Percentiles rank a stretch among this genome's conserved stretches.
Evolutionary conservation across 495 filamentous ascomycete genomes (phyloP).

Genomic region (Sporormia fimetaria): DNA sequence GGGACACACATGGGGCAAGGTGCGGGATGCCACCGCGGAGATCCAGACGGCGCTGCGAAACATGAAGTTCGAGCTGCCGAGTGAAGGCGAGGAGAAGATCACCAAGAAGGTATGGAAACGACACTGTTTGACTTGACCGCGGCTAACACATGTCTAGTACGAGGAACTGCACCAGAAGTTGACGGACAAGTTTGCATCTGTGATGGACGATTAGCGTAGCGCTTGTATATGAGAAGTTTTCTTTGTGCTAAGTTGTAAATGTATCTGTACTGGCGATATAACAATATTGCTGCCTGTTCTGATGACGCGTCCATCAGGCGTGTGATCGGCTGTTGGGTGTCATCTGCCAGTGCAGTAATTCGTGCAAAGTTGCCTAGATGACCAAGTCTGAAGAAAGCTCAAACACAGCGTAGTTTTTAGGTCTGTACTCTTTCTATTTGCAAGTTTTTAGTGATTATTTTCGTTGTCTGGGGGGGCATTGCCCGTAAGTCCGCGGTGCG

Average conservation of each 20-base stretch:
- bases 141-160: slow-evolving; percentile 46
- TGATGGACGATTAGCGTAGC: slow-evolving; percentile 70
- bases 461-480: too few species aligned
- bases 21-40: slow-evolving; percentile 78
- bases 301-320: too few species aligned
- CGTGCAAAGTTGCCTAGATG: too few species aligned
- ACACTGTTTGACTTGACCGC: neutral
- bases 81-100: slow-evolving; percentile 60
- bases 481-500: too few species aligned
- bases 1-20: slow-evolving; percentile 81
- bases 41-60: slow-evolving; percentile 69
- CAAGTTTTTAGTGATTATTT: too few species aligned
- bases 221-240: slow-evolving; percentile 7
- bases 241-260: slow-evolving; percentile 1
- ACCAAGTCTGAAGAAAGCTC: neutral
- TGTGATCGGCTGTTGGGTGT: too few species aligned
- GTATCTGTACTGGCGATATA: neutral
- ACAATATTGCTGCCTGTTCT: slow-evolving; percentile 12
- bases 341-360: too few species aligned
- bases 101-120: slow-evolving; percentile 54
- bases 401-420: too few species aligned
- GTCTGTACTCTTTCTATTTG: too few species aligned
- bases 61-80: slow-evolving; percentile 94
- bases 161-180: slow-evolving; percentile 81
- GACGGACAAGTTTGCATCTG: slow-evolving; percentile 90